These are phyloP conservation scores for Lepiota brunneoincarnata DNA, from an alignment of 768 basidiomycete species.

Conservation along the genomic window DNA sequence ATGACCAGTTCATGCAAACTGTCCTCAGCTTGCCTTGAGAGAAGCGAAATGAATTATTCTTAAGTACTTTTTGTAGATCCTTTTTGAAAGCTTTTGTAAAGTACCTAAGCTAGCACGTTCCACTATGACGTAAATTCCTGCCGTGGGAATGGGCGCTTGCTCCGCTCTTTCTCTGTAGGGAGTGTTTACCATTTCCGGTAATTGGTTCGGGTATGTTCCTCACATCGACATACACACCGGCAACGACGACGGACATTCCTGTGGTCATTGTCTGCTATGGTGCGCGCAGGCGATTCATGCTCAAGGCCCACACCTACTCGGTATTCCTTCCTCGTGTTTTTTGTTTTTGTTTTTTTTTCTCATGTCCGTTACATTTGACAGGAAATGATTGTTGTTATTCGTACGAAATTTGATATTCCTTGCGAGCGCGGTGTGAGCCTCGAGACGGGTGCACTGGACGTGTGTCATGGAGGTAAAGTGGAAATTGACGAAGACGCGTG, in stretches of 20 bases:
- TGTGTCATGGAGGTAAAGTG: conserved; percentile 23
- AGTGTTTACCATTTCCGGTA: no score
- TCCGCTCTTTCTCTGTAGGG: no score
- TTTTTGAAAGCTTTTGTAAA: no score
- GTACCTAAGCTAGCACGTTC: no score
- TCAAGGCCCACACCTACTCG: conserved; percentile 1
- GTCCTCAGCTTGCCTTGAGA: conserved; percentile 60
- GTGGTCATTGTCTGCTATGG: conserved; percentile 9
- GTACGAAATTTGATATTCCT: conserved; percentile 18
- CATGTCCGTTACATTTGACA: conserved; percentile 3
- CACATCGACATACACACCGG: conserved; percentile 6
- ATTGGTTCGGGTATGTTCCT: not conserved
- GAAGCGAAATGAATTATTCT: not conserved
- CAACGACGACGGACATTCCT: not conserved
- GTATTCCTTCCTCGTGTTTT: not conserved
- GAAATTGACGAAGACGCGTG: conserved; percentile 32
- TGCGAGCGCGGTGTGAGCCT: conserved; percentile 12
- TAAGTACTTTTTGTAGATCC: no score
- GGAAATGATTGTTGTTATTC: conserved; percentile 21
- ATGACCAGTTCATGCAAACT: conserved; percentile 70
- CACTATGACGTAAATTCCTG: no score
- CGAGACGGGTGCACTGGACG: conserved; percentile 25
- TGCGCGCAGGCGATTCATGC: conserved; percentile 2
- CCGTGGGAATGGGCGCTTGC: not conserved
- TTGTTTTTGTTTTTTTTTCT: not conserved